phyloP scores from a whole-genome alignment of 129 eudicot species.

The Glebionis coronaria region DNA sequence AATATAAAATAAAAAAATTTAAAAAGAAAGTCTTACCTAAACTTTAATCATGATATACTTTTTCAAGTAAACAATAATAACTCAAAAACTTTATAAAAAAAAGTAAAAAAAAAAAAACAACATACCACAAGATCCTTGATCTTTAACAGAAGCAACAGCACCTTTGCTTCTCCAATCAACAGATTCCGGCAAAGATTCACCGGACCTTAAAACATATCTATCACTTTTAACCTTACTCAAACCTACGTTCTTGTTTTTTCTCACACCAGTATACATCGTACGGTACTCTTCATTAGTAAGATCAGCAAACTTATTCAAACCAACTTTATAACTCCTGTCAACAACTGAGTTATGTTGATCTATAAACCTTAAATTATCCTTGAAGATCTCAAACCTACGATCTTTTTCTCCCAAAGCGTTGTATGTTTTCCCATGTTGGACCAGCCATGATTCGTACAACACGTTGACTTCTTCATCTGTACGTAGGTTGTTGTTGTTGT shows the following conservation, averaged over 20 bases:
- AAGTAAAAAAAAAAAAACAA: not conserved
- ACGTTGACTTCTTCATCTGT: conserved; percentile 48
- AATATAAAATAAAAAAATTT: not conserved
- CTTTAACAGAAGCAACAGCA: conserved; percentile 72
- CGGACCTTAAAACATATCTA: conserved; percentile 46
- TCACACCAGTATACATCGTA: conserved; percentile 41
- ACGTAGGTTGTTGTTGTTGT: conserved; percentile 27
- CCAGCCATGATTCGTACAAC: conserved; percentile 80
- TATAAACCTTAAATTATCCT: conserved; percentile 66
- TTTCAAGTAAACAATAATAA: too few relatives aligned
- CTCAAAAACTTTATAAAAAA: not conserved
- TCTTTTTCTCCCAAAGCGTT: conserved; percentile 80
- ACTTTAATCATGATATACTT: not conserved
- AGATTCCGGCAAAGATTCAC: conserved; percentile 56
- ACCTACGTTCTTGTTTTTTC: conserved; percentile 22
- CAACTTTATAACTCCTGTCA: conserved; percentile 50
- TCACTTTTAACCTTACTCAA: conserved; percentile 29
- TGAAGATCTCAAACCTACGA: conserved; percentile 69
- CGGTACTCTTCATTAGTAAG: conserved; percentile 78
- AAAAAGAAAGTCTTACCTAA: too few relatives aligned
- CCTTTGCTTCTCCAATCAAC: conserved; percentile 89
- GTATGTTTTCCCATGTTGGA: conserved; percentile 53
- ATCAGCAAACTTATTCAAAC: conserved; percentile 77
- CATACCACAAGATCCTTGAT: conserved; percentile 89
- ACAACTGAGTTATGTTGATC: conserved; percentile 65